phyloP scores from a whole-genome alignment of 2,329 filamentous ascomycete species.

The Mariannaea elegans region DNA sequence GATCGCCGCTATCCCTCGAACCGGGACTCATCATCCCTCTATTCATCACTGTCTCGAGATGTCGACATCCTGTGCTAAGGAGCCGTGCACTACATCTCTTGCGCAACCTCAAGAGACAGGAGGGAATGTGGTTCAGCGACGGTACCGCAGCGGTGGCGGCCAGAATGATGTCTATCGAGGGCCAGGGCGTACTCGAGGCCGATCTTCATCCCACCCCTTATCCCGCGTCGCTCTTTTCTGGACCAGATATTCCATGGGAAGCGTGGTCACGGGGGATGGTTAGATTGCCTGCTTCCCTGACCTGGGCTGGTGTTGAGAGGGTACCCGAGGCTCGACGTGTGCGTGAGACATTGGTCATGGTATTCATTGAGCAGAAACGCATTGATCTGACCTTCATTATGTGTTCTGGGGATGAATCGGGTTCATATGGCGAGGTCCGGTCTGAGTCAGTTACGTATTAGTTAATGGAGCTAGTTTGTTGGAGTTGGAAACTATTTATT shows the following conservation, averaged over 20 bases:
- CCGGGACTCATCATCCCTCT: conserved; percentile 44
- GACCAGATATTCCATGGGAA: conserved; percentile 34
- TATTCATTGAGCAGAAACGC: conserved; percentile 25
- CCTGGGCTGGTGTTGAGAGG: conserved; percentile 33
- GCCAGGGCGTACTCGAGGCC: conserved; percentile 29
- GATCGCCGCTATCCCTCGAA: conserved; percentile 42
- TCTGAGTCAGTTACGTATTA: conserved; percentile 28
- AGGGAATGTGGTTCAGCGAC: conserved; percentile 46
- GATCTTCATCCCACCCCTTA: conserved; percentile 9
- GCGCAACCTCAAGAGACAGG: conserved; percentile 39
- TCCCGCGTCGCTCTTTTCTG: background rate
- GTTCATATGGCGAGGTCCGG: conserved; percentile 22
- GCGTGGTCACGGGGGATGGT: conserved; percentile 29
- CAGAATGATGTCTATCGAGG: conserved; percentile 35
- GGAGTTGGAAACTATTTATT: background rate
- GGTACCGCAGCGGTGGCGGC: conserved; percentile 35
- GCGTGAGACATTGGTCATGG: conserved; percentile 37
- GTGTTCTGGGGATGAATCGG: conserved; percentile 28
- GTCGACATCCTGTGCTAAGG: conserved; percentile 43
- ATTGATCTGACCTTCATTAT: conserved; percentile 35
- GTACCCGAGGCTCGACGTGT: conserved; percentile 34
- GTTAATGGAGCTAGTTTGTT: background rate
- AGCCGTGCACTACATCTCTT: conserved; percentile 39
- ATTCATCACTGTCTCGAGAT: conserved; percentile 40
- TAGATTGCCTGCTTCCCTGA: conserved; percentile 17